Evolutionary conservation across 1,284 basidiomycete genomes (phyloP).

Genomic region (Cryptococcus sp.): DNA sequence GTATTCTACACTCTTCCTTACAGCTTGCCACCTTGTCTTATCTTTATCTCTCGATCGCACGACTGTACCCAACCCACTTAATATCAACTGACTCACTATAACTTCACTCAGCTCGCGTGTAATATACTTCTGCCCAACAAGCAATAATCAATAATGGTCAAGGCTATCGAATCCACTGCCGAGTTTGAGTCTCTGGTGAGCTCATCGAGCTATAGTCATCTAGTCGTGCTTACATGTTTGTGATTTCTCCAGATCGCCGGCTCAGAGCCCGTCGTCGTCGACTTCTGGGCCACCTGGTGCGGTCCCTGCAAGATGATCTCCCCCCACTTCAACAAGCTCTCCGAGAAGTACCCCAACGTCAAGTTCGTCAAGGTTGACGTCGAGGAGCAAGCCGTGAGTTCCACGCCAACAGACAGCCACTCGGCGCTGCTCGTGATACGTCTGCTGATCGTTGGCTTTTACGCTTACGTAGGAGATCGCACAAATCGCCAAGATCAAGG

Average conservation of each 20-base stretch:
- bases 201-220: neutral
- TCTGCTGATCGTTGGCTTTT: neutral
- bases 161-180: conserved; percentile 59
- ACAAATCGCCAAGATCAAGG: conserved; percentile 70
- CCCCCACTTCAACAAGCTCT: conserved; percentile 73
- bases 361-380: conserved; percentile 82
- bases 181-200: conserved; percentile 61
- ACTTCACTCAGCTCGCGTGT: neutral
- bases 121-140: neutral
- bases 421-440: neutral
- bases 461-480: conserved; percentile 53
- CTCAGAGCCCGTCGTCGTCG: conserved; percentile 60
- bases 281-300: conserved; percentile 66
- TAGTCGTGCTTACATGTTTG: neutral
- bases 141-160: conserved; percentile 52
- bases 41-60: no score
- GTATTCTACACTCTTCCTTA: no score
- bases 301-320: conserved; percentile 75
- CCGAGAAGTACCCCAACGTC: conserved; percentile 58
- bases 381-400: conserved; percentile 57
- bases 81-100: neutral
- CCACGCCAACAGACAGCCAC: neutral
- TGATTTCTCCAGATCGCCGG: conserved; percentile 15
- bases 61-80: no score
- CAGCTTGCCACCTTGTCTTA: no score